phyloP scores from a whole-genome alignment of 768 basidiomycete genomes.

The Kwoniella botswanensis region DNA sequence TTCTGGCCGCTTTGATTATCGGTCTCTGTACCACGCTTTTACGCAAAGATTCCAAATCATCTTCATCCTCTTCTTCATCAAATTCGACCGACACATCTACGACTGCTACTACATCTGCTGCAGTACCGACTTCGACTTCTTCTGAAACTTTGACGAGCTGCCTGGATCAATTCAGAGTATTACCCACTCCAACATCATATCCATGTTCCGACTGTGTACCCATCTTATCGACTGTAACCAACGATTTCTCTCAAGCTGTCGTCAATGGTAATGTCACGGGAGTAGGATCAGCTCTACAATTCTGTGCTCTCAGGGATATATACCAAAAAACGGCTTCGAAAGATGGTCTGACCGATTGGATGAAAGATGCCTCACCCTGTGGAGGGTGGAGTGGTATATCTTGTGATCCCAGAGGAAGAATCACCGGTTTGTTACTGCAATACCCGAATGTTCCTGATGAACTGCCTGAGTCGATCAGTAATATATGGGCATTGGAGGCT shows the following conservation, averaged over 20 bases:
- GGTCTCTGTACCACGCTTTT: slow-evolving; percentile 46
- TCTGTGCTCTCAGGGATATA: slow-evolving; percentile 55
- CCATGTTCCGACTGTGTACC: slow-evolving; percentile 56
- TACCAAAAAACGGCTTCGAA: slow-evolving; percentile 26
- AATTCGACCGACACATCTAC: neutral
- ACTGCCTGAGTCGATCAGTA: slow-evolving; percentile 44
- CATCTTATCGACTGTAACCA: slow-evolving; percentile 47
- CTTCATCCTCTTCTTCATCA: neutral
- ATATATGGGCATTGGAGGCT: slow-evolving; percentile 50
- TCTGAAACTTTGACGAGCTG: slow-evolving; percentile 44
- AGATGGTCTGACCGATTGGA: slow-evolving; percentile 36
- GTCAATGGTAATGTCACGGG: slow-evolving; percentile 48
- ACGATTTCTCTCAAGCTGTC: slow-evolving; percentile 48
- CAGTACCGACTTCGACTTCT: slow-evolving; percentile 21
- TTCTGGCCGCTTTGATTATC: slow-evolving; percentile 36
- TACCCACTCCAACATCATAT: slow-evolving; percentile 41
- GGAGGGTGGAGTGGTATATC: slow-evolving; percentile 53
- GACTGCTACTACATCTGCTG: slow-evolving; percentile 16
- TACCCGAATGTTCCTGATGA: slow-evolving; percentile 54
- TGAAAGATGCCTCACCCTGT: slow-evolving; percentile 48
- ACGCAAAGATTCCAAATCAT: slow-evolving; percentile 19
- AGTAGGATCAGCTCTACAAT: slow-evolving; percentile 57
- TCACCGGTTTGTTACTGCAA: slow-evolving; percentile 51
- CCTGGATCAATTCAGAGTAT: slow-evolving; percentile 42
- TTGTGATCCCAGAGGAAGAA: slow-evolving; percentile 51